A percentile compares a stretch with the other conserved stretches of the same genome.
Conservation (phyloP, 495 filamentous ascomycete species). For the Delitschia confertaspora region DNA sequence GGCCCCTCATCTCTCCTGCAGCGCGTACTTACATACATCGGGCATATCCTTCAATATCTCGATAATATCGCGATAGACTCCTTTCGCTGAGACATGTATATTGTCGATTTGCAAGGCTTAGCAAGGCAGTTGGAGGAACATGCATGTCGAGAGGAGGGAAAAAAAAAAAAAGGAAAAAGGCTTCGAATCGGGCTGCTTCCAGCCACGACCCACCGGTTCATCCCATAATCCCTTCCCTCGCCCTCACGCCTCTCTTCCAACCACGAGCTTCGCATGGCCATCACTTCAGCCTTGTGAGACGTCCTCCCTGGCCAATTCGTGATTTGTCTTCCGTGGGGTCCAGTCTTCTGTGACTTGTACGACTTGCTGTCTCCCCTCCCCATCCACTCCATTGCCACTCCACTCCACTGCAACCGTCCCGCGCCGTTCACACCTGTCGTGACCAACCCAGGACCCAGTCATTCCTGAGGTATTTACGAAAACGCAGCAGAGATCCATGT, state of each 20-base stretch:
- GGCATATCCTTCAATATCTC: not conserved
- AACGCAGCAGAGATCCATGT: too few species aligned
- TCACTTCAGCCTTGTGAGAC: conserved; percentile 21
- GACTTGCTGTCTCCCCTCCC: too few species aligned
- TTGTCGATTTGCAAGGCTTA: not conserved
- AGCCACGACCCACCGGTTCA: conserved; percentile 21
- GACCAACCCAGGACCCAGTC: too few species aligned
- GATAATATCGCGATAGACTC: not conserved
- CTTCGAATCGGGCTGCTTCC: conserved; percentile 23
- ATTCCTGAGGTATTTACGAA: too few species aligned
- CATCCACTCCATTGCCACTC: too few species aligned
- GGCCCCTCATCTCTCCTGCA: conserved; percentile 2
- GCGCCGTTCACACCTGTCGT: too few species aligned
- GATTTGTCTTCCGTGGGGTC: too few species aligned
- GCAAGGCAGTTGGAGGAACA: not conserved
- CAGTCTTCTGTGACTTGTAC: too few species aligned
- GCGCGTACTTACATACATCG: not conserved
- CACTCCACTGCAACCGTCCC: too few species aligned
- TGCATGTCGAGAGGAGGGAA: not conserved
- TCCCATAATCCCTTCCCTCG: too few species aligned
- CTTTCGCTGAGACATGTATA: conserved; percentile 7
- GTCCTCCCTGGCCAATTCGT: not conserved
- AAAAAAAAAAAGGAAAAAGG: not conserved
- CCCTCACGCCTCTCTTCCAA: conserved; percentile 7
- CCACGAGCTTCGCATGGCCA: conserved; percentile 7